Conservation (phyloP, 1,284 basidiomycete species). For the Wolfiporia cocos region DNA sequence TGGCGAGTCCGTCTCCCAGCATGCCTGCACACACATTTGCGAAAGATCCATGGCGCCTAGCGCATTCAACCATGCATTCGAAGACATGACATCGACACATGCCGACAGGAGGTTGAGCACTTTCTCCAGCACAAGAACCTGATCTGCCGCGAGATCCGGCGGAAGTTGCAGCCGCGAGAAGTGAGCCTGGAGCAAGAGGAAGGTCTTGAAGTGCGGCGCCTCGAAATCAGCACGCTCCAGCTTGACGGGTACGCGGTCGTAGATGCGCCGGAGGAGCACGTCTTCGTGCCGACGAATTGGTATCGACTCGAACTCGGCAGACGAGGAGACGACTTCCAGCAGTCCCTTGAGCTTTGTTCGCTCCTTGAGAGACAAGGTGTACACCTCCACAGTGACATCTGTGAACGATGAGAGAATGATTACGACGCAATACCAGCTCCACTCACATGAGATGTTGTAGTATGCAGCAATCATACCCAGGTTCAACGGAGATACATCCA, state of each 20-base stretch:
- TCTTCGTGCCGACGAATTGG: conserved; percentile 95
- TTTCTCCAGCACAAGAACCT: conserved; percentile 82
- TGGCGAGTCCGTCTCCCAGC: conserved; percentile 95
- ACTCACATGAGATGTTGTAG: conserved; percentile 82
- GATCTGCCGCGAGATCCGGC: conserved; percentile 91
- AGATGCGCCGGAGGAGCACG: conserved; percentile 75
- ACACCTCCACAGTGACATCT: conserved; percentile 96
- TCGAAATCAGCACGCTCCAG: conserved; percentile 82
- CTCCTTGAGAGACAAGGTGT: conserved; percentile 93
- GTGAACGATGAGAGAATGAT: no score
- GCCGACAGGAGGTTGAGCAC: conserved; percentile 88
- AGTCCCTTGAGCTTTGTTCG: conserved; percentile 97
- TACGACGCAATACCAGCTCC: neutral
- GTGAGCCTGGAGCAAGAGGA: conserved; percentile 94
- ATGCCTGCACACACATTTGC: conserved; percentile 99
- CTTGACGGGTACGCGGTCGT: conserved; percentile 98
- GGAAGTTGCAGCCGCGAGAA: conserved; percentile 91
- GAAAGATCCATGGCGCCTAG: conserved; percentile 97
- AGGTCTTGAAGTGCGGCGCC: conserved; percentile 97
- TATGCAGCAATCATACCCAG: conserved; percentile 96
- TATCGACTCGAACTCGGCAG: conserved; percentile 92
- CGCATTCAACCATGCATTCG: conserved; percentile 92
- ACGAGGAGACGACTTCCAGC: conserved; percentile 93
- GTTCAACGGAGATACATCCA: conserved; percentile 90
- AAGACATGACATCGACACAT: conserved; percentile 97